These are phyloP conservation scores for Myxozyma melibiosi DNA, from an alignment of 805 yeast genomes.

Conservation along the genomic window DNA sequence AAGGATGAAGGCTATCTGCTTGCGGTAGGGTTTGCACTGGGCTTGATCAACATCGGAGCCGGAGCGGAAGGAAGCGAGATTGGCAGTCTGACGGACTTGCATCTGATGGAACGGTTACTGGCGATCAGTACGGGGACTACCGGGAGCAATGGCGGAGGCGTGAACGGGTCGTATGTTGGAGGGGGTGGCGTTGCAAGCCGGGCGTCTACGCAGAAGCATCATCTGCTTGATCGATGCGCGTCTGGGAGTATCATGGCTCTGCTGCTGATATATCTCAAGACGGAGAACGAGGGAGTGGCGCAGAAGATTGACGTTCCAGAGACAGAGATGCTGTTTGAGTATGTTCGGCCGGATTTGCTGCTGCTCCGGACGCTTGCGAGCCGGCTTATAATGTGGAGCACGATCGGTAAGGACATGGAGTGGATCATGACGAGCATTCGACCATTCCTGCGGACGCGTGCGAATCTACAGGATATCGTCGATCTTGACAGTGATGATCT, in stretches of 20 bases:
- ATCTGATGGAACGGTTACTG: slow-evolving; percentile 61
- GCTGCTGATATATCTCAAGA: slow-evolving; percentile 69
- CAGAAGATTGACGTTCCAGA: slow-evolving; percentile 60
- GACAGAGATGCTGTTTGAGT: slow-evolving; percentile 61
- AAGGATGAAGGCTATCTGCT: slow-evolving; percentile 75
- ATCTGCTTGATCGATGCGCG: slow-evolving; percentile 61
- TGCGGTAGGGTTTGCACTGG: slow-evolving; percentile 87
- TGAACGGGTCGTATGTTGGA: slow-evolving; percentile 12
- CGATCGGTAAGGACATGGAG: slow-evolving; percentile 49
- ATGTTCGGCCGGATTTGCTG: slow-evolving; percentile 76
- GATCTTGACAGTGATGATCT: slow-evolving; percentile 61
- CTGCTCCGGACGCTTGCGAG: slow-evolving; percentile 64
- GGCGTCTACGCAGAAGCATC: slow-evolving; percentile 63
- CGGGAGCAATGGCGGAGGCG: slow-evolving; percentile 2
- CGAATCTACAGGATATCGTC: slow-evolving; percentile 17
- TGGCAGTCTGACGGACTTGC: slow-evolving; percentile 61
- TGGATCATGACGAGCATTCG: slow-evolving; percentile 70
- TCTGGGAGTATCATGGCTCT: slow-evolving; percentile 77
- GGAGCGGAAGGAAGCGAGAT: slow-evolving; percentile 54
- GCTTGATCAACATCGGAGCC: slow-evolving; percentile 77
- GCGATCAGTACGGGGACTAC: slow-evolving; percentile 54
- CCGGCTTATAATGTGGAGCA: slow-evolving; percentile 73
- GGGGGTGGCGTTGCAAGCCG: slow-evolving; percentile 39
- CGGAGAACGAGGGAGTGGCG: slow-evolving; percentile 63
- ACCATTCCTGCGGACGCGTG: slow-evolving; percentile 39